Conservation (phyloP, 345 rosid genomes). For the Crucihimalaya himalaica region DNA sequence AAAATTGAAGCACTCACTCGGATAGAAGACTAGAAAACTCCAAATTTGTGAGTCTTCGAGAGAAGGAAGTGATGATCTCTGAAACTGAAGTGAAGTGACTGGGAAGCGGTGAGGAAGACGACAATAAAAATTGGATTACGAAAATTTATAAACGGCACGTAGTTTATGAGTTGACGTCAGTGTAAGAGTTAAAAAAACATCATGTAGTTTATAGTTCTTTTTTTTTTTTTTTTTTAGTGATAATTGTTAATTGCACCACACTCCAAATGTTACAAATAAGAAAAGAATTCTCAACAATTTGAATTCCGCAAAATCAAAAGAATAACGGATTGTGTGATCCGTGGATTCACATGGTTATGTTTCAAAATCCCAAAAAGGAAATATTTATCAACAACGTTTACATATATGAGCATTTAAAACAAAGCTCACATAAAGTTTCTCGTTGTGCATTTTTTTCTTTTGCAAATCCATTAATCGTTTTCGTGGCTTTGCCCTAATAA, state of each 20-base stretch:
- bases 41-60: neutral
- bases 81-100: constrained; percentile 10
- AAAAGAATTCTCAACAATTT: constrained; percentile 18
- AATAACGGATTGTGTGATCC: neutral
- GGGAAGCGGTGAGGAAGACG: constrained; percentile 11
- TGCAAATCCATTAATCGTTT: constrained; percentile 18
- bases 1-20: neutral
- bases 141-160: neutral
- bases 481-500: constrained; percentile 34
- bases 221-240: neutral
- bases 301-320: neutral
- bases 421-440: constrained; percentile 21
- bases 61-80: constrained; percentile 3
- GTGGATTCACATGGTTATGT: constrained; percentile 16
- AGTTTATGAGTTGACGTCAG: neutral
- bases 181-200: neutral
- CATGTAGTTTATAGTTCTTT: neutral
- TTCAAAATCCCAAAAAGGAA: constrained; percentile 19
- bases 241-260: constrained; percentile 6
- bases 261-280: constrained; percentile 10
- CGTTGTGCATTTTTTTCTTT: neutral
- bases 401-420: constrained; percentile 22
- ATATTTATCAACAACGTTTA: constrained; percentile 1
- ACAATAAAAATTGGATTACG: constrained; percentile 2
- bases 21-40: constrained; percentile 10